phyloP scores from a whole-genome alignment of 805 yeast species.

The Debaryomyces hansenii region DNA sequence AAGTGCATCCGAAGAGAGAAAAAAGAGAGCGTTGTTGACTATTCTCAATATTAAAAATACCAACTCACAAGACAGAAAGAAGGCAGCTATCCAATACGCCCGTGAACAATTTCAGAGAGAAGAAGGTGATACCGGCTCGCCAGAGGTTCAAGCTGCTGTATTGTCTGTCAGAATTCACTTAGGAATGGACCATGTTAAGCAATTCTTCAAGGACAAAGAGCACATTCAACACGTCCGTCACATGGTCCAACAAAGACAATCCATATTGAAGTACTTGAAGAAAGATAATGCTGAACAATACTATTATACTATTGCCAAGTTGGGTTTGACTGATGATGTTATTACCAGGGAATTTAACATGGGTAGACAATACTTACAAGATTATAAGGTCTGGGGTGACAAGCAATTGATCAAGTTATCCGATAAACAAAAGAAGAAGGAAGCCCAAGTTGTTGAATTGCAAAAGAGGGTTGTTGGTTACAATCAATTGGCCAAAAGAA shows the following conservation, averaged over 20 bases:
- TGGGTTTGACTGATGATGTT: constrained; percentile 82
- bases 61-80: constrained; percentile 53
- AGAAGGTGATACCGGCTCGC: constrained; percentile 91
- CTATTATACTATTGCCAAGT: constrained; percentile 79
- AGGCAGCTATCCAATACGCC: constrained; percentile 64
- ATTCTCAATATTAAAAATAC: constrained; percentile 76
- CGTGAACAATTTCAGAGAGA: constrained; percentile 75
- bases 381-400: constrained; percentile 77
- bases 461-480: constrained; percentile 41
- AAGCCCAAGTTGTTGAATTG: constrained; percentile 28
- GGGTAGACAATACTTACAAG: constrained; percentile 76
- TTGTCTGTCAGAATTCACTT: constrained; percentile 78
- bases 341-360: constrained; percentile 78
- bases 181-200: constrained; percentile 67
- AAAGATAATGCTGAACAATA: constrained; percentile 77
- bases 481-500: constrained; percentile 38
- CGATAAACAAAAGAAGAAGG: constrained; percentile 33
- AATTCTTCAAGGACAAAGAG: constrained; percentile 69
- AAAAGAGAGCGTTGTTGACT: constrained; percentile 68
- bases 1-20: constrained; percentile 45
- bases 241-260: constrained; percentile 87
- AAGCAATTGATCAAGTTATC: constrained; percentile 55
- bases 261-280: constrained; percentile 77
- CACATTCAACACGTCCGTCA: constrained; percentile 73
- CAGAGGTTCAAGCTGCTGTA: constrained; percentile 95